These are phyloP conservation scores for Botrytis medusae DNA, from an alignment of 2,329 filamentous ascomycete species.

Conservation along the genomic window DNA sequence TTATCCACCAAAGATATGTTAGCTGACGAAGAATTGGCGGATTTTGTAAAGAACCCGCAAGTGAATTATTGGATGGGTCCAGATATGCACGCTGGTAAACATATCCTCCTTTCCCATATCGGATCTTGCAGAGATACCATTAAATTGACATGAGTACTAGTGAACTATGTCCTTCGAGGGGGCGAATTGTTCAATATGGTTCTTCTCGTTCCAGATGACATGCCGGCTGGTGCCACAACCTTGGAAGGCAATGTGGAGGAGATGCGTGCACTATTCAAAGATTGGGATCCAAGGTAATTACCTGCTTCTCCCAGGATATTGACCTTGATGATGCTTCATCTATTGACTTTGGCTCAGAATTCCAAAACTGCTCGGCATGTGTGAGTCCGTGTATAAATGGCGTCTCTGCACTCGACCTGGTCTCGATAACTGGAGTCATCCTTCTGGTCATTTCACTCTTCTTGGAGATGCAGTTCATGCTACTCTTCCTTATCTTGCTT, in stretches of 20 bases:
- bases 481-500: conserved; percentile 61
- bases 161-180: conserved; percentile 48
- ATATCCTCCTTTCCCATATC: not conserved
- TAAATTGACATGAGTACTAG: conserved; percentile 28
- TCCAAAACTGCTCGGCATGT: conserved; percentile 56
- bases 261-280: conserved; percentile 44
- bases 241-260: conserved; percentile 45
- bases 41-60: conserved; percentile 43
- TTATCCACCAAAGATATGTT: conserved; percentile 46
- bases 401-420: conserved; percentile 56
- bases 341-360: conserved; percentile 37
- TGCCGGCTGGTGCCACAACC: conserved; percentile 41
- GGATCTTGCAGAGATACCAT: no score
- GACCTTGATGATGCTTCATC: no score
- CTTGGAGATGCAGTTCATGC: conserved; percentile 65
- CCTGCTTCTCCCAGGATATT: not conserved
- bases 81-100: conserved; percentile 46
- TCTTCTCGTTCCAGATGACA: conserved; percentile 43
- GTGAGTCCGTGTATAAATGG: conserved; percentile 61
- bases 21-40: conserved; percentile 44
- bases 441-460: conserved; percentile 56
- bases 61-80: conserved; percentile 51
- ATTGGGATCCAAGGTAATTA: conserved; percentile 44
- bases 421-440: conserved; percentile 57
- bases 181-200: conserved; percentile 49